These are phyloP conservation scores for Areca catechu DNA, from an alignment of 176 grass and related monocot species.

Conservation along the genomic window DNA sequence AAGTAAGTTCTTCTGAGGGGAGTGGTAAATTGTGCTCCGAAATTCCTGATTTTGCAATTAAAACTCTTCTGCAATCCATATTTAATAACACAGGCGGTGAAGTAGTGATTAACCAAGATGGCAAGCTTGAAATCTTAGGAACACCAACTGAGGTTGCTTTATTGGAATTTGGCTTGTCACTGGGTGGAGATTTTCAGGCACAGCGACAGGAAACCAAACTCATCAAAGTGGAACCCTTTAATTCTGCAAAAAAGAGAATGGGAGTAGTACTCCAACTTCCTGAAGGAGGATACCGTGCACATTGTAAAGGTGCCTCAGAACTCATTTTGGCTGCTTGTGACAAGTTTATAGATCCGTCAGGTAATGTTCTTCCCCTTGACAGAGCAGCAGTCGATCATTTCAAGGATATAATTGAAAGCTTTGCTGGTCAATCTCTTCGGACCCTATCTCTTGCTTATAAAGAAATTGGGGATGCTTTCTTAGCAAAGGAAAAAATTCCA, in stretches of 20 bases:
- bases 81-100: constrained; percentile 12
- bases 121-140: constrained; percentile 13
- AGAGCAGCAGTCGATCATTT: constrained; percentile 4
- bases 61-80: constrained; percentile 8
- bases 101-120: constrained; percentile 8
- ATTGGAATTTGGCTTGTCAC: constrained; percentile 13
- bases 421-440: constrained; percentile 14
- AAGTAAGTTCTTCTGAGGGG: background rate
- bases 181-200: background rate
- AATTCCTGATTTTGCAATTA: background rate
- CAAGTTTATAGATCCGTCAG: constrained; percentile 11
- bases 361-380: constrained; percentile 9
- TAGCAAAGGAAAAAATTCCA: background rate
- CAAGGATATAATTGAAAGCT: constrained; percentile 2
- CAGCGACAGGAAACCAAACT: constrained; percentile 10
- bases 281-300: constrained; percentile 1
- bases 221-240: constrained; percentile 11
- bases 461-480: constrained; percentile 5
- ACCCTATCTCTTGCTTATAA: constrained; percentile 15
- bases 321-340: constrained; percentile 8
- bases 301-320: constrained; percentile 18
- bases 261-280: constrained; percentile 8
- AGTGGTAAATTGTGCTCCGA: background rate
- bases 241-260: constrained; percentile 15
- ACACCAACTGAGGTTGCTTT: constrained; percentile 12